Evolutionary conservation across 352 stramenopile species (phyloP), one percentile per base, ranked within the genome.

Genomic region (Sclerospora graminicola): DNA sequence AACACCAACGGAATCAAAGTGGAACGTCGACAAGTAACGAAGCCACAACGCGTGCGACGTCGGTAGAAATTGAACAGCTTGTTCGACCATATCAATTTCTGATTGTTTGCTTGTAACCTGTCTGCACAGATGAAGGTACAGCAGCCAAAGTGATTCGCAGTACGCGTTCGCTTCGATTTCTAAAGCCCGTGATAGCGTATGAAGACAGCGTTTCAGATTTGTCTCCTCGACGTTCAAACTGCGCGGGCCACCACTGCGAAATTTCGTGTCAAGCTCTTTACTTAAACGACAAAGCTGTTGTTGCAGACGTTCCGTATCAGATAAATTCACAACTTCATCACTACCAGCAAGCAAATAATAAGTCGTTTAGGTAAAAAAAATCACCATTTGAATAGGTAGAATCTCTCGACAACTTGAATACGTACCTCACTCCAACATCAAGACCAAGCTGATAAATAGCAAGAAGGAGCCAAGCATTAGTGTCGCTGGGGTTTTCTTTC

Each of bases 361-460:
- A 26, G 16, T 5, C 26, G 11, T 31, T 18, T 40, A 23, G 52
- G 9, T 33, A 13, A 26, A 13, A 23, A 34, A 8, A 43, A 18
- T 16, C 1, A 11, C 33, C n/a, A 14, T 5, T 26, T 32, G 31
- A 26, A 26, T 26, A 26, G 3, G 21, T 16, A 41, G 34, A 35
- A 13, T 34, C 36, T 24, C 30, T 23, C 21, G 27, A 7, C 16
- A 43, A 11, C 14, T 14, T 0, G 19, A 45, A 20, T 14, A 37
- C 50, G 28, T 57, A 75, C 68, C 66, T 73, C 1, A 51, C 23
- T 4, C 36, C 51, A 37, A 66, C 41, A 38, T 75, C 63, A 24
- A 82, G 50, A 13, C 69, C 48, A 28, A 82, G 58, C 19, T 82
- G 61, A 28, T 54, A 53, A 27, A 82, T 62, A 29, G 69, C 66